These are phyloP conservation scores for Fusarium ramigenum DNA, from an alignment of 2,329 filamentous ascomycete species.

Conservation along the genomic window DNA sequence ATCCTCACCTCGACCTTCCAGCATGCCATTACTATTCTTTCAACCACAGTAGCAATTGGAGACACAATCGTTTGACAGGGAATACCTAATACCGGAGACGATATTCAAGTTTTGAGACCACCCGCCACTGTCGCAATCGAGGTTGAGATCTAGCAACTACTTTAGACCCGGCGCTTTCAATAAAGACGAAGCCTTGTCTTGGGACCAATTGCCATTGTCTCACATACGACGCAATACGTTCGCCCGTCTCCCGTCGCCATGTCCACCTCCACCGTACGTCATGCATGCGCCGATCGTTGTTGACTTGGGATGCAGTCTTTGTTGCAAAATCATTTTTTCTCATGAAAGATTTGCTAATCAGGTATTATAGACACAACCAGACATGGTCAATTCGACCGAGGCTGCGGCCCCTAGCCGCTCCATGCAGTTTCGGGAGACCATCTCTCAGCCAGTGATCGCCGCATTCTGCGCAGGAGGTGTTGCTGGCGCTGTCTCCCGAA, in stretches of 20 bases:
- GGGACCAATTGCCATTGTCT: slow-evolving; percentile 37
- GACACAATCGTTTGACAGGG: slow-evolving; percentile 12
- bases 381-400: slow-evolving; percentile 38
- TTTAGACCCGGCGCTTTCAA: slow-evolving; percentile 25
- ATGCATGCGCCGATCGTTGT: neutral
- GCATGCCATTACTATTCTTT: slow-evolving; percentile 32
- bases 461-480: slow-evolving; percentile 95
- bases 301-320: neutral
- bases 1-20: slow-evolving; percentile 27
- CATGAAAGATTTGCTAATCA: slow-evolving; percentile 20
- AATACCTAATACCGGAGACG: neutral
- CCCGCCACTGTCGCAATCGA: slow-evolving; percentile 24
- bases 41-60: slow-evolving; percentile 21
- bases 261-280: slow-evolving; percentile 48
- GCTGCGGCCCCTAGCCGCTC: slow-evolving; percentile 41
- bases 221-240: slow-evolving; percentile 13
- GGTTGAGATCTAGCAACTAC: slow-evolving; percentile 26
- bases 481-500: slow-evolving; percentile 95
- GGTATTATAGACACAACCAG: slow-evolving; percentile 40
- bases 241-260: slow-evolving; percentile 34
- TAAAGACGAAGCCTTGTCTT: slow-evolving; percentile 24
- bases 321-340: neutral
- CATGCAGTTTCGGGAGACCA: slow-evolving; percentile 54
- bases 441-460: slow-evolving; percentile 87
- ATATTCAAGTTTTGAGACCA: neutral